Evolutionary conservation across 306 rosid genomes (phyloP).

Genomic region (Inga oerstediana): DNA sequence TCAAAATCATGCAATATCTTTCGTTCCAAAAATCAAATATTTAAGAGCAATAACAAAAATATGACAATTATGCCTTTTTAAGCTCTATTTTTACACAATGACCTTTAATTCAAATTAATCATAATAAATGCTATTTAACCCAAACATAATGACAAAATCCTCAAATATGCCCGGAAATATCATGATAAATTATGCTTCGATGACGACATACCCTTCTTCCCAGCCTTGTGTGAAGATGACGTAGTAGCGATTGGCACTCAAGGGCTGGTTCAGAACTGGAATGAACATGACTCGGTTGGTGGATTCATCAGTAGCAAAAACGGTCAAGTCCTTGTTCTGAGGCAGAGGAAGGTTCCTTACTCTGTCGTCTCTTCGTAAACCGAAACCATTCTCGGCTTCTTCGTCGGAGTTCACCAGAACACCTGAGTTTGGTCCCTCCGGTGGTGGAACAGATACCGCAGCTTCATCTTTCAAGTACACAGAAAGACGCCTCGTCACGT

Average conservation of each 20-base stretch:
- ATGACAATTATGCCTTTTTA: no score
- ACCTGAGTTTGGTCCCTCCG: constrained; percentile 46
- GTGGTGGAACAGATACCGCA: constrained; percentile 28
- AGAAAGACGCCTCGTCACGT: constrained; percentile 43
- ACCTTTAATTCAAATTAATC: no score
- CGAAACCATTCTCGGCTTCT: constrained; percentile 37
- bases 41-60: no score
- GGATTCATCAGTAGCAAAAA: background rate
- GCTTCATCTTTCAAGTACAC: constrained; percentile 16
- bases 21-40: no score
- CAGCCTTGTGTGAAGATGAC: background rate
- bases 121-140: no score
- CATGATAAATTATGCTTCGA: no score
- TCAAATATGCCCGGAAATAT: no score
- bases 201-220: background rate
- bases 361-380: background rate
- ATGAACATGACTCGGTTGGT: background rate
- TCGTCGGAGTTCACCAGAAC: constrained; percentile 37
- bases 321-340: constrained; percentile 38
- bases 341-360: constrained; percentile 45
- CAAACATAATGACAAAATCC: no score
- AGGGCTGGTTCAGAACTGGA: background rate
- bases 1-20: no score
- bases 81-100: no score
- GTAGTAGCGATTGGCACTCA: background rate